Evolutionary conservation across 2,329 filamentous ascomycete species (phyloP), one percentile per base, ranked within the genome.

Genomic region (Botryotinia calthae): DNA sequence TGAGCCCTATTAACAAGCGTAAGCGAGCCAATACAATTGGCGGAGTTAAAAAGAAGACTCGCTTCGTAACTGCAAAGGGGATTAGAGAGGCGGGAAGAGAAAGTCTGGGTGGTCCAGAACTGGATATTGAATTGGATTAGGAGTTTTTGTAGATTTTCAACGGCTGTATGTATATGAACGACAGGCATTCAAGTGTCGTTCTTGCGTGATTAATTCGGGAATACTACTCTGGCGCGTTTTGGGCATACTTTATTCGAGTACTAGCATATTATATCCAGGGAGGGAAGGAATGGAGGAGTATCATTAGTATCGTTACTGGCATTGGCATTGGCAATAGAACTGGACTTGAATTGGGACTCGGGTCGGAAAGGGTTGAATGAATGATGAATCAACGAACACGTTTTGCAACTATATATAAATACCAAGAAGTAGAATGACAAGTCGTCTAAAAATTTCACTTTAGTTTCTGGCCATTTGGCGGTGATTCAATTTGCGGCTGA

Each of bases 21-120:
- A 91, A 91, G 81, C 85, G 89, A 73, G 80, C 79, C 18, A 81
- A 77, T 69, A 79, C 81, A 10, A 74, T 74, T 20, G 68, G 61
- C 40, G 68, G 56, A 12, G 86, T 89, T 46, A 85, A 87, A 76
- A 91, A 93, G 82, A 93, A 93, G 85, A 94, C 92, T 69, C 86
- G 92, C n/a, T 94, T 95, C 79, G 87, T 94, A 58, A 93, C 92
- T 40, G 89, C 90, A 59, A 93, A 91, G 80, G 92, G 92, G 0
- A 94, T 95, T 75, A 87, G 89, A 71, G 91, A 93, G 81, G 92
- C 92, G 6, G 92, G 92, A 1, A 85, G 91, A 74, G 92, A 94
- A 79, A 94, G 91, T 79, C 80, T 94, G 2, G 89, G 90, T 16
- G 84, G 82, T n/a, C 87, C 56, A 34, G 37, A 59, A 56, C n/a